phyloP scores from a whole-genome alignment of 108 stramenopile genomes.

The Nitzschia inconspicua region DNA sequence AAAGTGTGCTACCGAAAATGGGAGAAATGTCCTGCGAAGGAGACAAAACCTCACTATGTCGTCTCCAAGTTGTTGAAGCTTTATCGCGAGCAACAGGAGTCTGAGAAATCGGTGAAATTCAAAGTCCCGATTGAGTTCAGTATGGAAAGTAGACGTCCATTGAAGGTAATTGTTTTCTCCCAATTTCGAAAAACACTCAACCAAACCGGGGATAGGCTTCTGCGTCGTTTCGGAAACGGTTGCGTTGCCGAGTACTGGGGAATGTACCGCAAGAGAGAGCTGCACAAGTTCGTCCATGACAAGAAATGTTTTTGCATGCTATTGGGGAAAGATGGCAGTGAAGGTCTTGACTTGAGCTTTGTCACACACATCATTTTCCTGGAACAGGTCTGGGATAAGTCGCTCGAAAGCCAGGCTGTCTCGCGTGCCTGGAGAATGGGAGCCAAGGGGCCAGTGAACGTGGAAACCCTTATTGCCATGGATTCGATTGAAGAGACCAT shows the following conservation, averaged over 20 bases:
- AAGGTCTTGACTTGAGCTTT: conserved; percentile 93
- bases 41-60: conserved; percentile 71
- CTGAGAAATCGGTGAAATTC: neutral
- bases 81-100: conserved; percentile 3
- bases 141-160: conserved; percentile 24
- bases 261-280: conserved; percentile 42
- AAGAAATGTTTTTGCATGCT: conserved; percentile 79
- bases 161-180: conserved; percentile 83
- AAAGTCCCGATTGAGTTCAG: neutral
- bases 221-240: conserved; percentile 61
- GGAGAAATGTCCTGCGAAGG: conserved; percentile 56
- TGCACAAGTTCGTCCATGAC: conserved; percentile 58
- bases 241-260: conserved; percentile 82
- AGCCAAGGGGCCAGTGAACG: conserved; percentile 71
- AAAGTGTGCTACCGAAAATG: conserved; percentile 47
- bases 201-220: conserved; percentile 58
- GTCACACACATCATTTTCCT: conserved; percentile 91
- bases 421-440: conserved; percentile 95
- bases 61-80: conserved; percentile 42
- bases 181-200: conserved; percentile 75
- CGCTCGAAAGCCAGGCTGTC: conserved; percentile 80
- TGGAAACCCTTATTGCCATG: conserved; percentile 84
- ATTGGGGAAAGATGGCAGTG: conserved; percentile 84
- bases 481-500: conserved; percentile 86
- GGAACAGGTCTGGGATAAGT: conserved; percentile 78